Evolutionary conservation across 257 asterid genomes (phyloP), one percentile per base, ranked within the genome.

Genomic region (Osmanthus fragrans): DNA sequence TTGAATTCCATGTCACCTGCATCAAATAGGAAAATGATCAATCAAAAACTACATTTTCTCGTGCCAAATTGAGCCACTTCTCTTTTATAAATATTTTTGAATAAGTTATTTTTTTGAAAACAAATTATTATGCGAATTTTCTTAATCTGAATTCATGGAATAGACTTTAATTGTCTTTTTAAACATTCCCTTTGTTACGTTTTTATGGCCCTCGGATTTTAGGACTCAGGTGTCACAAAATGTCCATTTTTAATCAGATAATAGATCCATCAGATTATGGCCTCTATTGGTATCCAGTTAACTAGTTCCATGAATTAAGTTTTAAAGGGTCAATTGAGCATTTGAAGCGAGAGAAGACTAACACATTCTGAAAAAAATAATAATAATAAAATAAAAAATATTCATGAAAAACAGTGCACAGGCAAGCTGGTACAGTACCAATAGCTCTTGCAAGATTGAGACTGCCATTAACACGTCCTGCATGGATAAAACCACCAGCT

Each of bases 401-500:
- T 29, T 29, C 30, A 29, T 0, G 30, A 30, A 39, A 39, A 39
- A 2, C 12, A 9, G 5, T 45, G 51, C 16, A 51, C 63, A 18
- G 7, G 63, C 63, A 51, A 51, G 23, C 25, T 19, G 23, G 23
- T 51, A 51, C 63, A 18, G 21, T 75, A 94, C 98, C 97, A 86
- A 94, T 94, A 77, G 98, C 97, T 83, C 98, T 92, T 79, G 97
- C 87, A 72, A 92, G 97, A 86, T 94, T 94, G 83, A 94, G 88
- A 83, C 97, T 91, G 66, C 97, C 98, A 70, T 94, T 94, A 80
- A 94, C 95, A 56, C 98, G 97, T 73, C 97, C 98, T 70, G 96
- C 97, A 79, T 90, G 97, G 84, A 94, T 92, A 81, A 94, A 94
- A 66, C 98, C 98, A 75, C 98, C 97, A 78, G 97, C 97, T 86